These are phyloP conservation scores for Cicer yamashitae DNA, from an alignment of 306 rosid genomes.

Conservation along the genomic window DNA sequence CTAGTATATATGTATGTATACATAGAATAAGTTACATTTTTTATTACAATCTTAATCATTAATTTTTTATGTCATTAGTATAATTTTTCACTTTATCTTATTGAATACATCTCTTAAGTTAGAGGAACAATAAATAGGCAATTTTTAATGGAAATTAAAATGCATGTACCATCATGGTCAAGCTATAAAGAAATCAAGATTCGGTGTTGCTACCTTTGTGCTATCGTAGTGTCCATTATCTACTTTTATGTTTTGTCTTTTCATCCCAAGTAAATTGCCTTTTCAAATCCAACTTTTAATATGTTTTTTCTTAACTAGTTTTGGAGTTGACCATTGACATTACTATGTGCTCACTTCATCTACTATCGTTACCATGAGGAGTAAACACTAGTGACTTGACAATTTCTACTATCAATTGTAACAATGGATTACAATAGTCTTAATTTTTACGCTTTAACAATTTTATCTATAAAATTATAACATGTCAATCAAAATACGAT, in stretches of 20 bases:
- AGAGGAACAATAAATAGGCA: background rate
- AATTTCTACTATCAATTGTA: no score
- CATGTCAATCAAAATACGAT: no score
- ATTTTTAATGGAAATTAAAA: conserved; percentile 5
- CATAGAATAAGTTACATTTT: background rate
- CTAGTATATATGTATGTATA: background rate
- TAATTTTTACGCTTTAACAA: no score
- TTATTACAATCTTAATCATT: background rate
- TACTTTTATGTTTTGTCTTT: conserved; percentile 31
- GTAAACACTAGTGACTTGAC: no score
- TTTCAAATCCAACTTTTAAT: conserved; percentile 28
- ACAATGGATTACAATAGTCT: no score
- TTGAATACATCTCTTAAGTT: background rate
- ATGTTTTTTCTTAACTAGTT: background rate
- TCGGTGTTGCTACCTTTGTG: conserved; percentile 6
- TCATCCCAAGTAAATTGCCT: conserved; percentile 37
- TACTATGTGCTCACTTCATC: background rate
- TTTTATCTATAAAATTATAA: no score
- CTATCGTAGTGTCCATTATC: conserved; percentile 37
- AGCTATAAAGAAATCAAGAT: conserved; percentile 14
- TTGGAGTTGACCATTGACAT: conserved; percentile 21
- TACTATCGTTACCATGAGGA: no score
- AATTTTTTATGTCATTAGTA: background rate
- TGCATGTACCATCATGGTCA: conserved; percentile 30
- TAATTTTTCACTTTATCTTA: background rate